Base-by-base conservation (phyloP, 2,329 filamentous ascomycete genomes). In the Scopulariopsis brevicaulis region DNA sequence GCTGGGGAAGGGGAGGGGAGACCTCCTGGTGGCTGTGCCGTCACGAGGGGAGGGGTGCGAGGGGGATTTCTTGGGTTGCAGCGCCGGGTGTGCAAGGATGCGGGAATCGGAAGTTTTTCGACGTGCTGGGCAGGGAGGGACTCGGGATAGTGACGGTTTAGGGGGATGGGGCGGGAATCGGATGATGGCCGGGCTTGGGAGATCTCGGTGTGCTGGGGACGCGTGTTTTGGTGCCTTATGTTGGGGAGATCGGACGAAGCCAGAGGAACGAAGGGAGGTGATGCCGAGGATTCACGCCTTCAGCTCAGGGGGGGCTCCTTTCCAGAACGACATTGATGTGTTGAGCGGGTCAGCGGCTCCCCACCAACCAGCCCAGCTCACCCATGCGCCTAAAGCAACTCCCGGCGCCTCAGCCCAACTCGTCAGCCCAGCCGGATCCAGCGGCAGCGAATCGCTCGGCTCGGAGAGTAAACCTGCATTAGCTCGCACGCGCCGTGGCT, bases 401-500 rank as follows among this genome's bases (percentile, higher is more conserved):
- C 37, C 12, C 37, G 40, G 40, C 40, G 40, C 40, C 15, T n/a
- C 15, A n/a, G 40, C 40, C n/a, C 40, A 46, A 46, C 15, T 15
- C 40, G 40, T 8, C 22, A 4, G 15, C 22, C 8, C 15, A 12
- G 20, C 14, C 35, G 40, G 22, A 22, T 4, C 15, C n/a, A 32
- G 40, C 34, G 34, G 35, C 32, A 22, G 53, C 22, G 35, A 55
- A 43, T 55, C 40, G 22, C 43, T 50, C 48, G 37, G 54, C 28
- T 32, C 28, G 28, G 28, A 32, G 28, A 32, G 8, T 4, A 32
- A 32, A 50, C 54, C 54, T 50, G 54, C 54, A 56, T 56, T 48
- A 56, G 35, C 54, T 18, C 46, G 14, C 35, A 35, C 40, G 55
- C 55, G 43, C 55, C n/a, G 25, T 56, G 55, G 55, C 55, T 56